Evolutionary conservation across 169 alveolate species (phyloP).

Genomic region (Babesia caballi): DNA sequence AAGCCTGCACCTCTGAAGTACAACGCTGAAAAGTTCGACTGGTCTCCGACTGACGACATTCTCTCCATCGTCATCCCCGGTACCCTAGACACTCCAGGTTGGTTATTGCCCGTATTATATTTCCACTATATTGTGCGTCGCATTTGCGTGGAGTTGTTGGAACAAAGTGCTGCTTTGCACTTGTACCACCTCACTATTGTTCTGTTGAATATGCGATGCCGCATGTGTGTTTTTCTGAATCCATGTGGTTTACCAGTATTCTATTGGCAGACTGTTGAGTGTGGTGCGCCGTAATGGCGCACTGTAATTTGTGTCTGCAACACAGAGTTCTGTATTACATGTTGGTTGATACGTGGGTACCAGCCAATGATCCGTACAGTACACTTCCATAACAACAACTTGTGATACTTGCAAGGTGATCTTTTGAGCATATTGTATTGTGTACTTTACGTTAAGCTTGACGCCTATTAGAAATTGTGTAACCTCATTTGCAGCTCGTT

Average conservation of each 20-base stretch:
- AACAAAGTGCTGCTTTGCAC: background rate
- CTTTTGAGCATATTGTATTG: too few relatives aligned
- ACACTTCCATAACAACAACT: background rate
- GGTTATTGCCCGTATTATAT: too few relatives aligned
- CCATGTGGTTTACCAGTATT: background rate
- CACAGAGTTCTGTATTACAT: slow-evolving; percentile 2
- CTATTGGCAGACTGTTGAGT: slow-evolving; percentile 35
- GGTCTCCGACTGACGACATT: slow-evolving; percentile 89
- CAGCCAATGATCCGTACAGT: slow-evolving; percentile 59
- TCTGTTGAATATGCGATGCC: too few relatives aligned
- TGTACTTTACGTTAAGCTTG: too few relatives aligned
- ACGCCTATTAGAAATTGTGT: too few relatives aligned
- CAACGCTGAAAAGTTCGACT: slow-evolving; percentile 81
- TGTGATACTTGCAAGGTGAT: too few relatives aligned
- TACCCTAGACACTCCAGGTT: slow-evolving; percentile 85
- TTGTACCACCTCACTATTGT: background rate
- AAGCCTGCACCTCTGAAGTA: slow-evolving; percentile 81
- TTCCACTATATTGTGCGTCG: background rate
- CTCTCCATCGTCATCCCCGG: slow-evolving; percentile 85
- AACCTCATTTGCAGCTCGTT: slow-evolving; percentile 57
- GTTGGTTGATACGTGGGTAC: slow-evolving; percentile 6
- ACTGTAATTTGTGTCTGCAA: slow-evolving; percentile 30
- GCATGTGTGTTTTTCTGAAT: background rate
- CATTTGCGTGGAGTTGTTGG: too few relatives aligned
- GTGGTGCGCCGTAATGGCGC: slow-evolving; percentile 1